Evolutionary conservation across 1,284 basidiomycete species (phyloP), one percentile per base, ranked within the genome.

Genomic region (Microbotryum intermedium): DNA sequence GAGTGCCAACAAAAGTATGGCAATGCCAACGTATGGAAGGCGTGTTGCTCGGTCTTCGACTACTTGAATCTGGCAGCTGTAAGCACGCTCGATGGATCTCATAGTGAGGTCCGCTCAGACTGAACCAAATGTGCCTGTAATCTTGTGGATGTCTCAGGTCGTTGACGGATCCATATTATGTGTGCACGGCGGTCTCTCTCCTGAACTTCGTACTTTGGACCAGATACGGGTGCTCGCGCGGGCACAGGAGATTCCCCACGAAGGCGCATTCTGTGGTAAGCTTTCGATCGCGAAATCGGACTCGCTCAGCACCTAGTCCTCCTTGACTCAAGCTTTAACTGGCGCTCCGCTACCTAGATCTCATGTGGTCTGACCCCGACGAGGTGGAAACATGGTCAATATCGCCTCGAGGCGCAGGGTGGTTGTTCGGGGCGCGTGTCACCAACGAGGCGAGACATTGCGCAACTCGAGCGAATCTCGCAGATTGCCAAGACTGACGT

Each of bases 361-460:
- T 97, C 20, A 94, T 95, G 90, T 97, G 92, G 92, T 92, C 89
- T 26, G 92, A 97, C 74, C 92, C 93, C 1, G 93, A 97, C 72
- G 91, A 97, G 43, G 86, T 95, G 46, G 89, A 92, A 47, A 89
- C 88, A 44, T 97, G 92, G 93, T 90, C 89, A 3, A 89, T 97
- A 44, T 91, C 88, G 70, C 92, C 93, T 7, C 81, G 92, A 57
- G 92, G 93, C 7, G 93, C 92, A 11, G 93, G 92, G 2, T 97
- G 91, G 91, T 76, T 97, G n/a, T 97, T 97, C 66, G 92, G 92
- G 10, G 83, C 80, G 13, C 84, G 79, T 65, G 90, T 97, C 10
- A 92, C 91, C 13, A 81, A 80, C 67, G 90, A 95, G 79, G 88
- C 88, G 58, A 50, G 79, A 70, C 30, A 30, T 28, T 53, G 55